These are phyloP conservation scores for Tuber brumale DNA, from an alignment of 495 filamentous ascomycete species.

Conservation along the genomic window DNA sequence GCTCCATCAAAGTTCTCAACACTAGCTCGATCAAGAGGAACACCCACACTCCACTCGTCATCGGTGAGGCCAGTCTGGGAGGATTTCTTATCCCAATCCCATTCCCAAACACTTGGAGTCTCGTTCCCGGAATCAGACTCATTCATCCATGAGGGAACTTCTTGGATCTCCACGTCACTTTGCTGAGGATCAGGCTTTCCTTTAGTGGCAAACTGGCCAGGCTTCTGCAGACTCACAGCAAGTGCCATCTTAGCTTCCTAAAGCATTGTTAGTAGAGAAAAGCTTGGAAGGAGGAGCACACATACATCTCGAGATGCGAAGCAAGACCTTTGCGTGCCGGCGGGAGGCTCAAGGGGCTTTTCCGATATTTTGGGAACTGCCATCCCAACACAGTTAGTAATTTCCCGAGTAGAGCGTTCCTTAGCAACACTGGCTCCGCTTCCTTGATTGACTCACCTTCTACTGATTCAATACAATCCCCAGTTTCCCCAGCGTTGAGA, in stretches of 20 bases:
- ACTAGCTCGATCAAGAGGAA: background rate
- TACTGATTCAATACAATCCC: background rate
- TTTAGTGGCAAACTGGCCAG: slow-evolving; percentile 1
- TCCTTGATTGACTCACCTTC: background rate
- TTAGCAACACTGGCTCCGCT: background rate
- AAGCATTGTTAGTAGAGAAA: background rate
- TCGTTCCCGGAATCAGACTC: slow-evolving; percentile 1
- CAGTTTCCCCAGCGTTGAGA: background rate
- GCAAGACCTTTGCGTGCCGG: background rate
- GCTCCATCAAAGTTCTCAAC: slow-evolving; percentile 1
- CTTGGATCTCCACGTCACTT: background rate
- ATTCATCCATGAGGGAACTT: background rate
- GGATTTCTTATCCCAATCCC: slow-evolving; percentile 4
- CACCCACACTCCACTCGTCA: background rate
- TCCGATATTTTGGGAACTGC: background rate
- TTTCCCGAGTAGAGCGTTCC: background rate
- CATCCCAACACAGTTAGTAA: background rate
- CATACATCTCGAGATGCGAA: background rate
- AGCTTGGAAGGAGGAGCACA: background rate
- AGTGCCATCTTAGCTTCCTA: slow-evolving; percentile 2
- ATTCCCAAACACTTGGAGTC: background rate
- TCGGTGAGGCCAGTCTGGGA: slow-evolving; percentile 5
- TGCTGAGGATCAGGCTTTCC: background rate
- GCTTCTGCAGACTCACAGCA: background rate
- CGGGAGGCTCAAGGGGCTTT: background rate